phyloP scores from a whole-genome alignment of 345 rosid genomes.

The Erysimum cheiranthoides region DNA sequence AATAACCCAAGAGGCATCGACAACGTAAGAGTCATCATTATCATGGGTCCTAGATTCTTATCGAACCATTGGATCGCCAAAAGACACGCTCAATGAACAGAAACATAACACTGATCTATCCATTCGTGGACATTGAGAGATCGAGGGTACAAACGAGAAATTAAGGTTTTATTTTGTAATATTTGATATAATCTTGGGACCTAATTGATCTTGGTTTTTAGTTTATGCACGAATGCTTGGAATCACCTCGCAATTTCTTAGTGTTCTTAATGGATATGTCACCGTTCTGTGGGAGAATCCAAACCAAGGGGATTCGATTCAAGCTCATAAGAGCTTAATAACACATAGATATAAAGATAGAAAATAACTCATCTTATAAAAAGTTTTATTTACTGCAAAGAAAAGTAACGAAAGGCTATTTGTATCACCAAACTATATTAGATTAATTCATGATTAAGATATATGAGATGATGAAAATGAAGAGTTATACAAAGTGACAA shows the following conservation, averaged over 20 bases:
- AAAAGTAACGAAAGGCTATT: too few relatives aligned
- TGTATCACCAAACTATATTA: too few relatives aligned
- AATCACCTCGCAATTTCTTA: neutral
- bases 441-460: too few relatives aligned
- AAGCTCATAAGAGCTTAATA: too few relatives aligned
- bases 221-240: neutral
- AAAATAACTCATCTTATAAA: too few relatives aligned
- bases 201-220: neutral
- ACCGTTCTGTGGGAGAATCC: neutral
- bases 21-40: constrained; percentile 16
- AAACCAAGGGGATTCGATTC: too few relatives aligned
- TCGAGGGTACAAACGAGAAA: neutral
- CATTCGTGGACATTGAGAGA: neutral
- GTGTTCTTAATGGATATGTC: neutral
- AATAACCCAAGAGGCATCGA: constrained; percentile 11
- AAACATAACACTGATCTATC: constrained; percentile 13
- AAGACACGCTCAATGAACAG: constrained; percentile 1
- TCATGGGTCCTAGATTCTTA: constrained; percentile 22
- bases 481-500: too few relatives aligned
- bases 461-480: too few relatives aligned
- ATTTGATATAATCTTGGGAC: neutral
- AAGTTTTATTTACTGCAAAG: too few relatives aligned
- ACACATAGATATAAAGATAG: too few relatives aligned
- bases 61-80: constrained; percentile 16
- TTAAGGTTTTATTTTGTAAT: neutral